Evolutionary conservation across 805 yeast species (phyloP).

Genomic region (Nakazawaea populi): DNA sequence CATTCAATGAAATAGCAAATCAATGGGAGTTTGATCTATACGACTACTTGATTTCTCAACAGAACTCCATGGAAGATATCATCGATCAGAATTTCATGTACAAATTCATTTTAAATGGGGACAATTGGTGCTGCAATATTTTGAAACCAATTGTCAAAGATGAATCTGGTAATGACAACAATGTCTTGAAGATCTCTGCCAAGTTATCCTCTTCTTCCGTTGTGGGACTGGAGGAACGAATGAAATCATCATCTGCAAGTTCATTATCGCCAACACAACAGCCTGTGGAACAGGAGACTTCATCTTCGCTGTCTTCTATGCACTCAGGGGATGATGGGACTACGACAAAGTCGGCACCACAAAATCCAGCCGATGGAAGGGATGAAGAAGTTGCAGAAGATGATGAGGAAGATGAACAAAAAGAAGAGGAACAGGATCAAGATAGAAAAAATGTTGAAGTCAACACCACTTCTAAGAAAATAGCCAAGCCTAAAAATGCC

Average conservation of each 20-base stretch:
- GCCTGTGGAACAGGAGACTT: background rate
- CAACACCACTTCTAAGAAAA: conserved; percentile 1
- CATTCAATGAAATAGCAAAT: background rate
- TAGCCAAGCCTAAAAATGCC: background rate
- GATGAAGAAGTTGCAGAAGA: background rate
- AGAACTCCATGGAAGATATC: conserved; percentile 3
- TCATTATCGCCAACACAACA: conserved; percentile 10
- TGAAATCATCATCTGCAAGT: conserved; percentile 2
- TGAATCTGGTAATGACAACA: conserved; percentile 21
- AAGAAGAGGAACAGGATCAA: background rate
- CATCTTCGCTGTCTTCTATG: conserved; percentile 1
- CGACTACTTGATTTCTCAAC: conserved; percentile 6
- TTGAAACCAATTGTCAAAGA: conserved; percentile 18
- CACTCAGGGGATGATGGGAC: background rate
- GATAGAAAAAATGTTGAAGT: background rate
- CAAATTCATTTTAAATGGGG: conserved; percentile 22
- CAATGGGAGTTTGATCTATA: conserved; percentile 7
- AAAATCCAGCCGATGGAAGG: background rate
- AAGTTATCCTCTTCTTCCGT: no score
- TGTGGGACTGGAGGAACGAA: background rate
- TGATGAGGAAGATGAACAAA: no score
- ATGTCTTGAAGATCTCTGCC: conserved; percentile 13
- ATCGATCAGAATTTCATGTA: conserved; percentile 15
- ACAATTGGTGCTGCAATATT: conserved; percentile 21
- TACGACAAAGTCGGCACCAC: background rate